Conservation (phyloP, 371 early-diverging fungal species). For the Phascolomyces articulosus region DNA sequence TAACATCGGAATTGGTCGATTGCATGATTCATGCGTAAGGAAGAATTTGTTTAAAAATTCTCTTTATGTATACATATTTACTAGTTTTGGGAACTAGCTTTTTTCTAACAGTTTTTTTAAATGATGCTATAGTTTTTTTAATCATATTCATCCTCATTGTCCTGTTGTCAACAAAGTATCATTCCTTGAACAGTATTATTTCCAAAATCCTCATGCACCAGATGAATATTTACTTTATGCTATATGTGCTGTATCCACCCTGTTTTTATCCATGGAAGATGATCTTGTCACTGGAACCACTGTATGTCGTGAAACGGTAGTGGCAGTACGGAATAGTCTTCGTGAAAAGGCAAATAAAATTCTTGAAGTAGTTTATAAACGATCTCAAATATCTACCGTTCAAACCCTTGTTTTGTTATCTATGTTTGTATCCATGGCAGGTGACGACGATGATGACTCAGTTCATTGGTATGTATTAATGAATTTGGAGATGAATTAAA, state of each 20-base stretch:
- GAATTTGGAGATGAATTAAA: too few species aligned
- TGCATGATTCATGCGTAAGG: conserved; percentile 34
- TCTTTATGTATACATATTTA: too few species aligned
- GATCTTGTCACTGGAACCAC: conserved; percentile 13
- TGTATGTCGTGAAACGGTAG: conserved; percentile 8
- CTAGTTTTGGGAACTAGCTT: too few species aligned
- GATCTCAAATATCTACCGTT: conserved; percentile 42
- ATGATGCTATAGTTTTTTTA: conserved; percentile 44
- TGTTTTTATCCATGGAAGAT: conserved; percentile 10
- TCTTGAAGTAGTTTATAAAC: conserved; percentile 22
- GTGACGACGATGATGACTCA: conserved; percentile 34
- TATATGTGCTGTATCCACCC: conserved; percentile 26
- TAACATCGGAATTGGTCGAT: conserved; percentile 34
- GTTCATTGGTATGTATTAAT: conserved; percentile 27
- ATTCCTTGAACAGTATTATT: conserved; percentile 43
- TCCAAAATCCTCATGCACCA: conserved; percentile 32
- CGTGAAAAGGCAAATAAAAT: conserved; percentile 26
- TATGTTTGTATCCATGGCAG: conserved; percentile 26
- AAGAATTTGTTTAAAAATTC: neutral
- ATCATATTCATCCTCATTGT: conserved; percentile 28
- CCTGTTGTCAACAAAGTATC: conserved; percentile 44
- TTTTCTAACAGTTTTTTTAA: too few species aligned
- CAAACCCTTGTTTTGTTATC: conserved; percentile 39
- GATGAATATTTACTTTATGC: conserved; percentile 39
- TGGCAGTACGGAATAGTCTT: conserved; percentile 15